Base-by-base conservation (phyloP, 495 filamentous ascomycete genomes). In the Astrothelium subdiscretum region DNA sequence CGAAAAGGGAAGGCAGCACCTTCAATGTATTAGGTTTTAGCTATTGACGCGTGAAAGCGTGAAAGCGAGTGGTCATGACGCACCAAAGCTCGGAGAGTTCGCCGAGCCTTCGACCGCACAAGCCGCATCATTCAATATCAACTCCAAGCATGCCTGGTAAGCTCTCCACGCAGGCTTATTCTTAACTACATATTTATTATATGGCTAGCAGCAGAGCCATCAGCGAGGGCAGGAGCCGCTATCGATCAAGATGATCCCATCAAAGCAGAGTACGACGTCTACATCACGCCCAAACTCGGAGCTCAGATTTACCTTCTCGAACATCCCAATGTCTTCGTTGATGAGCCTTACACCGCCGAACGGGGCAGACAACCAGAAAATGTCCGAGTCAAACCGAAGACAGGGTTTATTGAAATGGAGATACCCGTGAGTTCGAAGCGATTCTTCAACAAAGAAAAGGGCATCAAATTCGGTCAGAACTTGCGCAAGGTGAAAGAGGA, bases 401-500 rank as follows among this genome's bases (percentile, higher is more conserved):
- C 84, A 1, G 88, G 87, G 0, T 77, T 89, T 59, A 75, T 91
- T n/a, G 89, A 92, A 68, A 69, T 91, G 5, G 89, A 92, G 59
- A 78, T 90, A 10, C 84, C 87, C 1, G 76, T 91, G 57, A 80
- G 84, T 71, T 81, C 82, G 22, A 73, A 76, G 18, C 64, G 69
- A 3, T 83, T 84, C 63, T 92, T 87, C 70, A 83, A 91, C 71
- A 75, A 80, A 59, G 78, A 73, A 59, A 85, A 85, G 67, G 88
- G 83, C 10, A 62, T 85, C 22, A 74, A 76, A 60, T 92, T 85
- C 74, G 88, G 85, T 1, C 81, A 88, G 58, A 83, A 85, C 18
- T 62, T 91, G 70, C 76, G 78, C 44, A 83, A 83, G 65, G 70
- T 77, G n/a, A 79, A 81, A 52, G 79, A 79, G n/a, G 80, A 82